Base-by-base conservation (phyloP, 495 filamentous ascomycete species). In the Chaetomium cochliodes region DNA sequence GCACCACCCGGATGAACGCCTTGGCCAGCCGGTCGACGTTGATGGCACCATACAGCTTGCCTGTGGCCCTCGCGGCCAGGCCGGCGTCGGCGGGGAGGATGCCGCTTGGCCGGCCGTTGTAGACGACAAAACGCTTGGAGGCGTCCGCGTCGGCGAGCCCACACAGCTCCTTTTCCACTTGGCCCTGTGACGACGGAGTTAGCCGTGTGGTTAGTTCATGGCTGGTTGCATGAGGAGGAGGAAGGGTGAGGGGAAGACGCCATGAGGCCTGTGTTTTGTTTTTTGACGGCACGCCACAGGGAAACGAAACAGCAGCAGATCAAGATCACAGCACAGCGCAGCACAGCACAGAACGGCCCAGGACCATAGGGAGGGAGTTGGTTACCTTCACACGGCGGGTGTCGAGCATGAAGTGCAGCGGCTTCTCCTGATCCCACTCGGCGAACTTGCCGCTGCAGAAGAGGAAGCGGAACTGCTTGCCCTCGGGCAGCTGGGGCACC, bases 391-490 rank as follows among this genome's bases (percentile, higher is more conserved):
- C 75, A 7, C 69, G 74, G 42, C 83, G 72, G 18, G 76, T 76
- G 23, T 82, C 74, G 11, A 65, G 58, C 65, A 79, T 62, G 64
- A 83, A 78, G 65, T 73, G 76, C 39, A 85, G 64, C 4, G 67
- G 50, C 69, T 79, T 82, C 0, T 61, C 68, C 68, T 82, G 76
- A 51, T 84, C 78, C 68, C 77, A 75, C 63, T 84, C 82, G 13
- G 79, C 76, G 0, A 68, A 68, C 8, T 67, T 74, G 22, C 83
- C 82, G 63, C 82, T 83, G 56, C 79, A 74, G 69, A 83, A 83
- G 3, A 85, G 70, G 63, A 85, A 86, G 12, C 79, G 76, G 61
- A 87, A 82, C 39, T 73, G 76, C 53, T 72, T 74, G 5, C 70
- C 66, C 12, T 68, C 58, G 3, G 65, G 65, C 16, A 74, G 56